Percentiles rank a stretch among this genome's conserved stretches.
Evolutionary conservation across 305 asterid genomes (phyloP).

Genomic region (Rubia balearica): DNA sequence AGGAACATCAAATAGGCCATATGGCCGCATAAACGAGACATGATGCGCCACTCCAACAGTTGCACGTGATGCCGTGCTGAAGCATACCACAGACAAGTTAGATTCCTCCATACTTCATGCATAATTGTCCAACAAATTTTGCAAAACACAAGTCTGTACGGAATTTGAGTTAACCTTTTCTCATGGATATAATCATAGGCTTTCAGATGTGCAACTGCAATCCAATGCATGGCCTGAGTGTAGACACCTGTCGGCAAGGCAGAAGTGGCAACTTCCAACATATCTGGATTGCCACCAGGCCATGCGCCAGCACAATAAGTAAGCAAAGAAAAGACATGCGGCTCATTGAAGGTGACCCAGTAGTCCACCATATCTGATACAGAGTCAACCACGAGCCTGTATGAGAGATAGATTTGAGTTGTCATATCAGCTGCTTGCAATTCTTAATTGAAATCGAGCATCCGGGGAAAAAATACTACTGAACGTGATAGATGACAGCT

Average conservation of each 20-base stretch:
- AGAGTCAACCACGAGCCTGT: constrained; percentile 73
- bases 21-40: constrained; percentile 83
- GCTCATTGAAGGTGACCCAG: constrained; percentile 93
- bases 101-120: not conserved
- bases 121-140: not conserved
- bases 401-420: constrained; percentile 10
- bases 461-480: too few species aligned
- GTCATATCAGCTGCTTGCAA: not conserved
- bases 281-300: constrained; percentile 99
- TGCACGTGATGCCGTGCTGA: constrained; percentile 41
- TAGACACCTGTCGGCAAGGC: constrained; percentile 85
- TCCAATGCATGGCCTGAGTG: constrained; percentile 83
- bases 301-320: constrained; percentile 95
- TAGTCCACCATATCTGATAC: constrained; percentile 81
- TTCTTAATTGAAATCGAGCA: not conserved
- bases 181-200: constrained; percentile 82
- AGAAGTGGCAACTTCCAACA: constrained; percentile 89
- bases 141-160: not conserved
- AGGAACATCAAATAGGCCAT: constrained; percentile 80
- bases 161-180: constrained; percentile 42
- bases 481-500: not conserved
- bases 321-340: constrained; percentile 82
- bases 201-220: constrained; percentile 67
- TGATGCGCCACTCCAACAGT: constrained; percentile 91
- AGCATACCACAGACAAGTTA: constrained; percentile 11